A percentile compares a stretch with the other conserved stretches of the same genome.
These are phyloP conservation scores for Isabelozyma gotoi DNA, from an alignment of 805 yeast species.

Conservation along the genomic window DNA sequence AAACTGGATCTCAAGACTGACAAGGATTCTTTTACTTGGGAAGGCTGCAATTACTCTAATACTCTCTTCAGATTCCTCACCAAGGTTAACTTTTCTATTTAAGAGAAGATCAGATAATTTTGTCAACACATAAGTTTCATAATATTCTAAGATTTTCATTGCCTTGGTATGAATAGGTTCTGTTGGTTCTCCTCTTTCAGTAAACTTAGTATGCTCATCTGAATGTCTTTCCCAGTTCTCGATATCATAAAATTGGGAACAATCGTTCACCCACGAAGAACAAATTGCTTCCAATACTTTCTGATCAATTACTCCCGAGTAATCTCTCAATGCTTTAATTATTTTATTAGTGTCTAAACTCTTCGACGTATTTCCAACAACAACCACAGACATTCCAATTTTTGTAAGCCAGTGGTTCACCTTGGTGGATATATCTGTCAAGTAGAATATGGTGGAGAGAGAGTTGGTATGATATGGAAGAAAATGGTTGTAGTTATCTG, in stretches of 20 bases:
- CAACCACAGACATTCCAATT: slow-evolving; percentile 30
- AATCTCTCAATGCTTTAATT: slow-evolving; percentile 31
- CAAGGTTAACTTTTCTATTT: slow-evolving; percentile 12
- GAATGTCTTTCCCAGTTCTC: slow-evolving; percentile 38
- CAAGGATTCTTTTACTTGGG: slow-evolving; percentile 40
- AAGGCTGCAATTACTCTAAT: slow-evolving; percentile 33
- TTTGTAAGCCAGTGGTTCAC: slow-evolving; percentile 27
- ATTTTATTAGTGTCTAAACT: slow-evolving; percentile 36
- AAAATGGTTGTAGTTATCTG: slow-evolving; percentile 32
- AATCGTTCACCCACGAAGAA: slow-evolving; percentile 46
- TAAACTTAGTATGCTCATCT: slow-evolving; percentile 4
- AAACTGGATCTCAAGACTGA: slow-evolving; percentile 44
- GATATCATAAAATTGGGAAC: slow-evolving; percentile 43
- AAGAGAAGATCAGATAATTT: slow-evolving; percentile 28
- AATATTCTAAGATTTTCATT: slow-evolving; percentile 35
- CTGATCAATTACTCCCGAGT: slow-evolving; percentile 34
- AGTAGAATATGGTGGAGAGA: slow-evolving; percentile 37
- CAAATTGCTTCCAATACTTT: slow-evolving; percentile 41
- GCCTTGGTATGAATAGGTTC: slow-evolving; percentile 31
- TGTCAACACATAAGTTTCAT: slow-evolving; percentile 32
- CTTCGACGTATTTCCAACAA: slow-evolving; percentile 31
- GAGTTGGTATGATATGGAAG: slow-evolving; percentile 42
- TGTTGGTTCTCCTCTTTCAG: slow-evolving; percentile 7
- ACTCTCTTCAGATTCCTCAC: slow-evolving; percentile 10
- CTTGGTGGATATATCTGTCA: slow-evolving; percentile 25